Evolutionary conservation across 306 rosid species (phyloP).

Genomic region (Mimosa bimucronata): DNA sequence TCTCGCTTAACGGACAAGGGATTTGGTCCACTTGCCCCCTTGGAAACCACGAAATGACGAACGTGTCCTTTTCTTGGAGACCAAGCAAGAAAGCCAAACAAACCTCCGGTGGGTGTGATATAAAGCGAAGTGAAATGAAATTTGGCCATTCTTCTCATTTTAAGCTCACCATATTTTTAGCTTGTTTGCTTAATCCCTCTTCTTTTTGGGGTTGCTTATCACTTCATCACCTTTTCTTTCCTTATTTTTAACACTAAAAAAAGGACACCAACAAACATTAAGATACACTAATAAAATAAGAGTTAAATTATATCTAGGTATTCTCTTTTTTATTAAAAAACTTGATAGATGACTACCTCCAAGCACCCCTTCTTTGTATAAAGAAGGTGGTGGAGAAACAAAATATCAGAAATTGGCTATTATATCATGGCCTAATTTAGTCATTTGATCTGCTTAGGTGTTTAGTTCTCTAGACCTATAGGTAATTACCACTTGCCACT

Average conservation of each 20-base stretch:
- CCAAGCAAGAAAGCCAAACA: conserved; percentile 22
- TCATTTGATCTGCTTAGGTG: too few relatives aligned
- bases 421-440: too few relatives aligned
- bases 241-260: not conserved
- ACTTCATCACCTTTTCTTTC: not conserved
- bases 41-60: conserved; percentile 18
- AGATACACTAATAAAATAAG: too few relatives aligned
- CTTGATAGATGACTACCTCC: too few relatives aligned
- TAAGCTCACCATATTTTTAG: not conserved
- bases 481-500: too few relatives aligned
- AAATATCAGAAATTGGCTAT: too few relatives aligned
- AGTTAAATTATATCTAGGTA: too few relatives aligned
- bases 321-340: too few relatives aligned
- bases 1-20: conserved; percentile 33
- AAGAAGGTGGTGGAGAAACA: too few relatives aligned
- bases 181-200: conserved; percentile 12
- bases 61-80: conserved; percentile 33
- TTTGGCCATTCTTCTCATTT: not conserved
- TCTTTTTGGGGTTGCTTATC: not conserved
- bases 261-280: too few relatives aligned
- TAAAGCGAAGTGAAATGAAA: not conserved
- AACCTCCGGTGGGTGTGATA: not conserved
- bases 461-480: too few relatives aligned
- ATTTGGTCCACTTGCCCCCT: conserved; percentile 2
- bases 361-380: too few relatives aligned